Evolutionary conservation across 1,139 yeast genomes (phyloP), one percentile per base, ranked within the genome.

Genomic region (Yamadazyma epiphylla): DNA sequence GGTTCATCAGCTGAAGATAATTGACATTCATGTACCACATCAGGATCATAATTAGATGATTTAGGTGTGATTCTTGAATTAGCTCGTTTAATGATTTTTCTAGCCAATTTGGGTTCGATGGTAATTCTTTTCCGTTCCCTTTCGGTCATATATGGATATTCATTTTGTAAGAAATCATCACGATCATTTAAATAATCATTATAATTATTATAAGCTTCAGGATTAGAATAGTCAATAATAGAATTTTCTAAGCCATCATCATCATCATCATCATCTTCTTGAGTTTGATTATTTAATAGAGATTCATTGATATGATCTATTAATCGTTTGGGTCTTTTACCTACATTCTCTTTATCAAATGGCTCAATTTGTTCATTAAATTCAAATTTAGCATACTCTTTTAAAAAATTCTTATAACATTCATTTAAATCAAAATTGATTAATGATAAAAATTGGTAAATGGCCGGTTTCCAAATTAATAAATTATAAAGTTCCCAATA

Each of bases 21-120:
- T 40, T 65, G 73, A 46, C 74, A 68, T 43, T 68, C 74, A 39
- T 68, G 74, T 2, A 66, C 60, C 4, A 68, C 74, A 39, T 68
- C 74, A 3, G 74, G 74, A 41, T 68, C 74, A 40, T 68, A 68
- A 41, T 68, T 68, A 6, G 72, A 61, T 4, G 71, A 64, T 36
- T 67, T 63, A 19, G 51, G 53, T 5, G 62, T 53, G 2, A 53
- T 35, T 25, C 55, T 51, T 2, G 55, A 38, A 5, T 48, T 41
- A 3, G 58, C 43, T 8, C 47, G 30, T 35, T 53, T 58, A 13
- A 56, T 52, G 16, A 55, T 42, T 31, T 54, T 49, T 20, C 38
- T 28, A 3, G 55, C 55, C n/a, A 50, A 43, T 35, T 55, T 59
- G 3, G 58, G 50, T 26, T 57, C 63, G n/a, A 44, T 50, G 26